Conservation (phyloP, 306 rosid genomes). For the Calophaca sinica region DNA sequence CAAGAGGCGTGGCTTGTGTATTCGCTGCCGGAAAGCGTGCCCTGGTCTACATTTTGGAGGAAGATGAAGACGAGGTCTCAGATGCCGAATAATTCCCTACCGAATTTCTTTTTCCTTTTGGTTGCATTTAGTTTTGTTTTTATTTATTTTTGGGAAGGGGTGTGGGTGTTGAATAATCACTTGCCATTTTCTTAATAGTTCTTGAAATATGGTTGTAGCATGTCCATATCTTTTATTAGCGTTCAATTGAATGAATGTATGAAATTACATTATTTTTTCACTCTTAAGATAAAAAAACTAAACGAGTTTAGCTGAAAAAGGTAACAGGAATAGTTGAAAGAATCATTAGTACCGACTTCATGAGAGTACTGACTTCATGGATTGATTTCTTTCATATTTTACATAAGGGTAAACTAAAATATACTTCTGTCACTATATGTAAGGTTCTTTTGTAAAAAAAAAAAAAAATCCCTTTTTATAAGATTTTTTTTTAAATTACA, state of each 20-base stretch:
- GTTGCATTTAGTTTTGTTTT: slow-evolving; percentile 10
- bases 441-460: too few species aligned
- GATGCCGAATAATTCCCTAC: slow-evolving; percentile 62
- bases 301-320: background rate
- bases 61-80: slow-evolving; percentile 89
- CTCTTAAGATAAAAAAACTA: background rate
- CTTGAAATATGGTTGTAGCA: slow-evolving; percentile 28
- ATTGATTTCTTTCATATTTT: background rate
- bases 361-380: background rate
- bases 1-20: slow-evolving; percentile 92
- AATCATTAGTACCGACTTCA: background rate
- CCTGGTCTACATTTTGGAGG: slow-evolving; percentile 89
- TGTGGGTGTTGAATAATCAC: slow-evolving; percentile 27
- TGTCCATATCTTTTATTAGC: slow-evolving; percentile 2
- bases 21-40: slow-evolving; percentile 90
- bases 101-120: background rate
- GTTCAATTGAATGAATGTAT: slow-evolving; percentile 4
- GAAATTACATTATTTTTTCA: background rate
- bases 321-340: background rate
- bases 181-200: slow-evolving; percentile 2
- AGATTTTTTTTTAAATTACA: too few species aligned
- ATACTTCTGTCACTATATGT: too few species aligned
- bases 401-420: too few species aligned
- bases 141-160: background rate
- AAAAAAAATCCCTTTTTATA: too few species aligned